Evolutionary conservation across 2,329 filamentous ascomycete genomes (phyloP).

Genomic region (Sporothrix variecibatus): DNA sequence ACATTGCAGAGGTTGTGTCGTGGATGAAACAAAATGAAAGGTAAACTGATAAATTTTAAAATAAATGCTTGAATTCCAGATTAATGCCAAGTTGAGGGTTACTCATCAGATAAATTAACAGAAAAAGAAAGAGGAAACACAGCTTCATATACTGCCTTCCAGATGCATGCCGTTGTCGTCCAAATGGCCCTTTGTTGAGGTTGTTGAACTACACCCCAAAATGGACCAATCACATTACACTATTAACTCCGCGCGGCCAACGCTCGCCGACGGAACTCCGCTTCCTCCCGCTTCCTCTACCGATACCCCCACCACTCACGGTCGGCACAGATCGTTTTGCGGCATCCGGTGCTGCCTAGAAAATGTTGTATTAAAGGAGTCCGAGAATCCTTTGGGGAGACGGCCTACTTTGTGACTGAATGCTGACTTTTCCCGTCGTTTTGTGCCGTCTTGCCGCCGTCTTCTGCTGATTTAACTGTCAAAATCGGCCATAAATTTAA

Average conservation of each 20-base stretch:
- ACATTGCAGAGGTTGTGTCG: background rate
- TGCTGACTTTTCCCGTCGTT: background rate
- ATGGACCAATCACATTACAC: conserved; percentile 20
- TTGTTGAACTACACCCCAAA: background rate
- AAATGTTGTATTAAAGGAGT: background rate
- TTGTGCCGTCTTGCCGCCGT: background rate
- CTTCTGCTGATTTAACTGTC: background rate
- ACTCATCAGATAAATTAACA: background rate
- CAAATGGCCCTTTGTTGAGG: background rate
- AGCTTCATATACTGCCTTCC: background rate
- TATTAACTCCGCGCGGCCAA: background rate
- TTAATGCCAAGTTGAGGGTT: too few relatives aligned
- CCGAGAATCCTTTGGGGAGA: background rate
- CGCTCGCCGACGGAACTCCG: conserved; percentile 6
- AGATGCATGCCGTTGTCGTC: background rate
- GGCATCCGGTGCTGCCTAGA: background rate
- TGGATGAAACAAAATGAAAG: background rate
- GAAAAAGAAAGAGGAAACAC: background rate
- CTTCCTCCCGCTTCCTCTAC: background rate
- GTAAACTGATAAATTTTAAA: background rate
- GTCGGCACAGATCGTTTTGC: background rate
- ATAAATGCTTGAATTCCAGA: background rate
- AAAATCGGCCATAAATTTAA: background rate
- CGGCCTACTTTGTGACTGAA: background rate
- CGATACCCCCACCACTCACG: background rate